phyloP scores from a whole-genome alignment of 768 basidiomycete genomes.

The Amyloporia xantha region DNA sequence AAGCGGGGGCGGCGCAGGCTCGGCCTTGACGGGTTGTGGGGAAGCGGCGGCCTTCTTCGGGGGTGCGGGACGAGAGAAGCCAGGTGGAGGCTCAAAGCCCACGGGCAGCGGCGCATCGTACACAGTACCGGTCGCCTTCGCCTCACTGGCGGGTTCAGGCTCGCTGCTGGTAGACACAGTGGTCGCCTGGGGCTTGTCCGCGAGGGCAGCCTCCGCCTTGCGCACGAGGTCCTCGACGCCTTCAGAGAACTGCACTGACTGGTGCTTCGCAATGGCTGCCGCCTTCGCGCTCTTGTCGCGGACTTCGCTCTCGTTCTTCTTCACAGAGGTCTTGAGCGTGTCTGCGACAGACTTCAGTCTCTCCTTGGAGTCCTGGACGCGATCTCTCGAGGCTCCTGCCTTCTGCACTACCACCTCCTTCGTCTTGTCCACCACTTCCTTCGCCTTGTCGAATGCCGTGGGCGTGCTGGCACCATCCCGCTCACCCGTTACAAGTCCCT shows the following conservation, averaged over 20 bases:
- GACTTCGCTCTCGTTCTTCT: slow-evolving; percentile 29
- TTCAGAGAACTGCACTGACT: slow-evolving; percentile 45
- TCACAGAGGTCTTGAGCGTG: slow-evolving; percentile 43
- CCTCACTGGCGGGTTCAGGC: slow-evolving; percentile 16
- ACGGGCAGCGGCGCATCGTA: slow-evolving; percentile 79
- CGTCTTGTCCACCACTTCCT: slow-evolving; percentile 28
- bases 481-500: slow-evolving; percentile 45
- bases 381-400: slow-evolving; percentile 32
- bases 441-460: slow-evolving; percentile 19
- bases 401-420: slow-evolving; percentile 32
- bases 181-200: slow-evolving; percentile 32
- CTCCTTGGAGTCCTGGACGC: slow-evolving; percentile 38
- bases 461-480: slow-evolving; percentile 30
- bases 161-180: slow-evolving; percentile 20
- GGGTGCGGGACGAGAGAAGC: slow-evolving; percentile 61
- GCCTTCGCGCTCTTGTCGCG: slow-evolving; percentile 30
- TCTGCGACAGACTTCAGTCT: slow-evolving; percentile 37
- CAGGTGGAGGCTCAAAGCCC: slow-evolving; percentile 91
- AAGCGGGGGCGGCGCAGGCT: slow-evolving; percentile 39
- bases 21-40: slow-evolving; percentile 19
- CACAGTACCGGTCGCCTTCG: slow-evolving; percentile 28
- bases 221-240: slow-evolving; percentile 62
- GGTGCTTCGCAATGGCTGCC: slow-evolving; percentile 37
- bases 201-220: slow-evolving; percentile 69
- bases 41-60: slow-evolving; percentile 31